Percentiles rank a stretch among this genome's conserved stretches.
Evolutionary conservation across 2,329 filamentous ascomycete genomes (phyloP).

Genomic region (Monilinia aucupariae): DNA sequence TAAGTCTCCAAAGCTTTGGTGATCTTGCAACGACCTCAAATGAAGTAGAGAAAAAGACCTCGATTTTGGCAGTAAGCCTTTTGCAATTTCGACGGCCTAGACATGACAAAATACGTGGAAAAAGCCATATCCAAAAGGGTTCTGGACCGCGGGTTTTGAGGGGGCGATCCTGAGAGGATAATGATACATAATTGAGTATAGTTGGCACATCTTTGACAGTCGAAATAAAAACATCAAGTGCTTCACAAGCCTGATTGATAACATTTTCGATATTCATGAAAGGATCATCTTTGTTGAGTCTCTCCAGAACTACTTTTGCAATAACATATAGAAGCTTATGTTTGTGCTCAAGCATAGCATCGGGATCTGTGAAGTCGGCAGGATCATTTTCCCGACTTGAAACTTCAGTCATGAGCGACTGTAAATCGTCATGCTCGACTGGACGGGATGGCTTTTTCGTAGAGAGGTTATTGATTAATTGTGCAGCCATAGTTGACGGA

Average conservation of each 20-base stretch:
- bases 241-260: slow-evolving; percentile 59
- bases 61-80: slow-evolving; percentile 46
- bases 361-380: slow-evolving; percentile 42
- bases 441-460: slow-evolving; percentile 56
- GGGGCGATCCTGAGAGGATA: slow-evolving; percentile 39
- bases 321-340: slow-evolving; percentile 83
- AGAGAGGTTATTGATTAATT: slow-evolving; percentile 77
- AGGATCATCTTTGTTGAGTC: slow-evolving; percentile 60
- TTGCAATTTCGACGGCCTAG: slow-evolving; percentile 48
- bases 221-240: slow-evolving; percentile 69
- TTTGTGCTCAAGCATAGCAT: slow-evolving; percentile 69
- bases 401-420: slow-evolving; percentile 59
- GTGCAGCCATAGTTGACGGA: slow-evolving; percentile 80
- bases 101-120: slow-evolving; percentile 52
- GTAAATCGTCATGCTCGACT: slow-evolving; percentile 67
- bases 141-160: slow-evolving; percentile 50
- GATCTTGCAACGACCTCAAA: slow-evolving; percentile 43
- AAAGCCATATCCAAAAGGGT: slow-evolving; percentile 61
- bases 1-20: slow-evolving; percentile 45
- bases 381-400: slow-evolving; percentile 55
- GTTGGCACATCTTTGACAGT: slow-evolving; percentile 70
- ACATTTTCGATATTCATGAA: slow-evolving; percentile 53
- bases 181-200: slow-evolving; percentile 50
- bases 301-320: slow-evolving; percentile 70
- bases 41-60: slow-evolving; percentile 47